A percentile compares a stretch with the other conserved stretches of the same genome.
phyloP scores from a whole-genome alignment of 805 yeast species.

The Nakazawaea wickerhamii region DNA sequence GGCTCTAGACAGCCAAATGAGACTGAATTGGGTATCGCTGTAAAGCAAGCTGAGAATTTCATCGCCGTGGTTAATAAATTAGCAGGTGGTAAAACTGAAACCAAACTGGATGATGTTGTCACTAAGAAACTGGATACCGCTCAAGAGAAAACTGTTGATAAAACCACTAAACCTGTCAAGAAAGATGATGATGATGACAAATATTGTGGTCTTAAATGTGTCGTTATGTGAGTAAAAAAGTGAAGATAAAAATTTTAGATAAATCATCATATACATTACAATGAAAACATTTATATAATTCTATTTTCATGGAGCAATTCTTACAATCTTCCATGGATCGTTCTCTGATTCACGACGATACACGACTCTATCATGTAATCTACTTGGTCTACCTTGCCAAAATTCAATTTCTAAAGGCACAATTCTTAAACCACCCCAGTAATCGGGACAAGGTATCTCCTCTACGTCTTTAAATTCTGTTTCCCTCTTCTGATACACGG shows the following conservation, averaged over 20 bases:
- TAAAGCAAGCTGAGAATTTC: slow-evolving; percentile 63
- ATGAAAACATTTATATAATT: neutral
- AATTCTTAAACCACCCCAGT: slow-evolving; percentile 92
- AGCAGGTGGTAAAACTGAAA: neutral
- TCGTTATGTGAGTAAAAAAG: slow-evolving; percentile 1
- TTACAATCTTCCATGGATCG: slow-evolving; percentile 54
- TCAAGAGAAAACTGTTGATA: slow-evolving; percentile 1
- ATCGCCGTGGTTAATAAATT: slow-evolving; percentile 38
- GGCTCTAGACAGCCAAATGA: slow-evolving; percentile 66
- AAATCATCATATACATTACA: neutral
- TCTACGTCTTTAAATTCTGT: slow-evolving; percentile 58
- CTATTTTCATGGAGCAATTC: slow-evolving; percentile 60
- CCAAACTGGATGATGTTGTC: too few relatives aligned
- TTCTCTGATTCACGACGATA: slow-evolving; percentile 50
- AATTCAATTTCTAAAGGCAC: slow-evolving; percentile 90
- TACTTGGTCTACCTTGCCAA: slow-evolving; percentile 92
- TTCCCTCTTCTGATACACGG: slow-evolving; percentile 39
- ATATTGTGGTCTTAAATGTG: slow-evolving; percentile 6
- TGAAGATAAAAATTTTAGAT: neutral
- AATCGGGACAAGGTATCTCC: slow-evolving; percentile 84
- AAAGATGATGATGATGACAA: neutral
- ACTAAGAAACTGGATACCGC: too few relatives aligned
- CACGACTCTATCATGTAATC: slow-evolving; percentile 85
- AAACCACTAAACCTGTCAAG: slow-evolving; percentile 4
- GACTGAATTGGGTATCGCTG: slow-evolving; percentile 60